Evolutionary conservation across 495 filamentous ascomycete species (phyloP).

Genomic region (Pseudoneurospora amorphoporcata): DNA sequence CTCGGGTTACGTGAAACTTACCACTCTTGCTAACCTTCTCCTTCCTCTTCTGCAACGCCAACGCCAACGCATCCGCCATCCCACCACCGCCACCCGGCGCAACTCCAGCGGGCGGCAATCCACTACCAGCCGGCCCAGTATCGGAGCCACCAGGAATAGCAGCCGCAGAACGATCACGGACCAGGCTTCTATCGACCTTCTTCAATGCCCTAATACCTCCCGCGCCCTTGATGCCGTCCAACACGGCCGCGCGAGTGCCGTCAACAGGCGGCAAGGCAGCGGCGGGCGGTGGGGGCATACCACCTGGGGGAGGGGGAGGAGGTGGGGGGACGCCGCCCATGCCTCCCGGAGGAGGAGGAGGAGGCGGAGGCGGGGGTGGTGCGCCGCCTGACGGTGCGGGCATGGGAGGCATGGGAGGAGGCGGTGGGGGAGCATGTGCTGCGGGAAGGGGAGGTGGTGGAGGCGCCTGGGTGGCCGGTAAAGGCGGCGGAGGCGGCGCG

Average conservation of each 20-base stretch:
- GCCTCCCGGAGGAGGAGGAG: constrained; percentile 21
- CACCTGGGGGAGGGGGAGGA: constrained; percentile 43
- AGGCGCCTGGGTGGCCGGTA: constrained; percentile 28
- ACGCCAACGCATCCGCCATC: constrained; percentile 73
- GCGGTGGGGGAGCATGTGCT: constrained; percentile 24
- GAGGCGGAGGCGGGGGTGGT: constrained; percentile 33
- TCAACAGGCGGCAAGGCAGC: constrained; percentile 42
- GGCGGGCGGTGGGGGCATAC: constrained; percentile 38
- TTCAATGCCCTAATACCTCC: constrained; percentile 65
- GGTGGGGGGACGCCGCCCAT: constrained; percentile 31
- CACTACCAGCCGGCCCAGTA: constrained; percentile 46
- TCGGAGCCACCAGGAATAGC: constrained; percentile 44
- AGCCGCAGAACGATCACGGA: constrained; percentile 71
- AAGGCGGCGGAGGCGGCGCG: constrained; percentile 25
- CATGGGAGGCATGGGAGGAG: constrained; percentile 29
- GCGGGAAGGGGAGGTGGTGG: constrained; percentile 24
- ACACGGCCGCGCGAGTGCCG: constrained; percentile 48
- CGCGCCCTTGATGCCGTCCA: constrained; percentile 73
- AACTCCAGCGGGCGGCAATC: constrained; percentile 38
- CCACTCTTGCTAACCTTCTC: constrained; percentile 83
- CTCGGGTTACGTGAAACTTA: constrained; percentile 41
- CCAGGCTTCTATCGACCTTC: constrained; percentile 68
- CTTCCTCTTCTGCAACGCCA: constrained; percentile 68
- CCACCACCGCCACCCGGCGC: constrained; percentile 43
- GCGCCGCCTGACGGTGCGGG: constrained; percentile 14